phyloP scores from a whole-genome alignment of 1,284 basidiomycete genomes.

The Phellinidium pouzarii region DNA sequence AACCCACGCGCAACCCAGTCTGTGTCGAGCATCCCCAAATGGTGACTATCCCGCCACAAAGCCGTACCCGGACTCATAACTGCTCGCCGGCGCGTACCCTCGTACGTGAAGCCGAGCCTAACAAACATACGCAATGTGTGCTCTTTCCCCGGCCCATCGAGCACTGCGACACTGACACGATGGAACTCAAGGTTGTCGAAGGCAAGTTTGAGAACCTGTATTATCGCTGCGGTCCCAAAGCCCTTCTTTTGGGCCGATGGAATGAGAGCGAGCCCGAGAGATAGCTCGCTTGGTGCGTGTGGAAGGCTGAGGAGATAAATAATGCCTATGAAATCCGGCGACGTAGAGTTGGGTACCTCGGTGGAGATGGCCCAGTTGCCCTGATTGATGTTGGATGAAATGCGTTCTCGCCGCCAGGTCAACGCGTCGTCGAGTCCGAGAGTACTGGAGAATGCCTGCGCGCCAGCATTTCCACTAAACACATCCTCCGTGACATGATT shows the following conservation, averaged over 20 bases:
- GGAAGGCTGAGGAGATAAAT: slow-evolving; percentile 2
- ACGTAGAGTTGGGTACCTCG: too few species aligned
- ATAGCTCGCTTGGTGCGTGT: slow-evolving; percentile 6
- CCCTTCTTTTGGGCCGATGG: slow-evolving; percentile 9
- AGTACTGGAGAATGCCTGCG: background rate
- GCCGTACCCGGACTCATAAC: slow-evolving; percentile 8
- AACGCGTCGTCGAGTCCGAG: background rate
- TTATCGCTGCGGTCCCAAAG: slow-evolving; percentile 9
- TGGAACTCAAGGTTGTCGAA: slow-evolving; percentile 19
- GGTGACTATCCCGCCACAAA: slow-evolving; percentile 18
- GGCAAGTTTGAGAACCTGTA: slow-evolving; percentile 19
- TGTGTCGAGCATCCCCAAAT: slow-evolving; percentile 20
- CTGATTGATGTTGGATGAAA: too few species aligned
- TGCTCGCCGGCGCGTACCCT: slow-evolving; percentile 19
- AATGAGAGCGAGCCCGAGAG: slow-evolving; percentile 11
- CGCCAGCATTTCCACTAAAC: too few species aligned
- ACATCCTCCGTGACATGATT: too few species aligned
- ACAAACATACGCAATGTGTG: slow-evolving; percentile 16
- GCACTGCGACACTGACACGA: slow-evolving; percentile 18
- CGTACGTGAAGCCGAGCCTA: slow-evolving; percentile 17
- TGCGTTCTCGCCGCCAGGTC: too few species aligned
- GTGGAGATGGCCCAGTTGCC: too few species aligned
- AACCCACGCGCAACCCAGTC: slow-evolving; percentile 14
- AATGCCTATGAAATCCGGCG: slow-evolving; percentile 7
- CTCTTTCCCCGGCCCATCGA: slow-evolving; percentile 12